A percentile compares a stretch with the other conserved stretches of the same genome.
Conservation (phyloP, 192 early-diverging fungal species). For the Podila epicladia region DNA sequence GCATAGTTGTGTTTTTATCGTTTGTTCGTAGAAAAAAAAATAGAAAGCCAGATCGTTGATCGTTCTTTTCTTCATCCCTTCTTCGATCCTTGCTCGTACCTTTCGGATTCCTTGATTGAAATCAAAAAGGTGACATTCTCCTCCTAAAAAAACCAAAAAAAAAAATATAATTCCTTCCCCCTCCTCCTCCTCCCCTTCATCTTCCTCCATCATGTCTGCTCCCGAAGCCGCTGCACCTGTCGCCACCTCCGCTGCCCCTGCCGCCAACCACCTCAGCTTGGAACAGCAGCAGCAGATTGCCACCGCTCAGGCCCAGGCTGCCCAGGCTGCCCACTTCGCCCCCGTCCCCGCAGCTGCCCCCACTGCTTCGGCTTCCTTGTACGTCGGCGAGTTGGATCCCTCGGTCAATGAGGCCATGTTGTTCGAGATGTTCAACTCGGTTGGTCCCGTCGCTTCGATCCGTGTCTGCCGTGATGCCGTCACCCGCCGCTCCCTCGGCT, state of each 20-base stretch:
- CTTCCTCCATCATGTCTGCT: conserved; percentile 27
- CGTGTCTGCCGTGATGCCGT: conserved; percentile 98
- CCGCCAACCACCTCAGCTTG: conserved; percentile 54
- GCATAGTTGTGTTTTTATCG: too few relatives aligned
- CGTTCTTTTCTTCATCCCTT: too few relatives aligned
- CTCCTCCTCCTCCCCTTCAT: conserved; percentile 4
- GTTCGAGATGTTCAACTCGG: conserved; percentile 96
- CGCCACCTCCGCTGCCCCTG: conserved; percentile 51
- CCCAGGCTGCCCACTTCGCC: conserved; percentile 56
- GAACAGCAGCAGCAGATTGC: conserved; percentile 65
- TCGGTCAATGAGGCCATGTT: conserved; percentile 97
- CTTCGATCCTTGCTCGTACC: too few relatives aligned
- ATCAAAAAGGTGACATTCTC: too few relatives aligned
- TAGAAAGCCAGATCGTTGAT: too few relatives aligned
- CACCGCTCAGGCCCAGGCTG: conserved; percentile 54
- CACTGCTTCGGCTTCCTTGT: conserved; percentile 81
- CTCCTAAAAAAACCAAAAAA: conserved; percentile 48
- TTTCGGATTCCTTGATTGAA: too few relatives aligned
- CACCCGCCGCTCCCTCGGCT: conserved; percentile 95
- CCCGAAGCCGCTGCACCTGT: conserved; percentile 41
- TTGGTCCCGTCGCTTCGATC: conserved; percentile 95
- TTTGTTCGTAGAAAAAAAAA: too few relatives aligned
- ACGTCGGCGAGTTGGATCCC: conserved; percentile 97
- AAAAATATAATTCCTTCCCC: conserved; percentile 36
- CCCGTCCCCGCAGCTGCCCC: conserved; percentile 54